phyloP scores from a whole-genome alignment of 1,284 basidiomycete species.

The Rhodotorula glutinis region DNA sequence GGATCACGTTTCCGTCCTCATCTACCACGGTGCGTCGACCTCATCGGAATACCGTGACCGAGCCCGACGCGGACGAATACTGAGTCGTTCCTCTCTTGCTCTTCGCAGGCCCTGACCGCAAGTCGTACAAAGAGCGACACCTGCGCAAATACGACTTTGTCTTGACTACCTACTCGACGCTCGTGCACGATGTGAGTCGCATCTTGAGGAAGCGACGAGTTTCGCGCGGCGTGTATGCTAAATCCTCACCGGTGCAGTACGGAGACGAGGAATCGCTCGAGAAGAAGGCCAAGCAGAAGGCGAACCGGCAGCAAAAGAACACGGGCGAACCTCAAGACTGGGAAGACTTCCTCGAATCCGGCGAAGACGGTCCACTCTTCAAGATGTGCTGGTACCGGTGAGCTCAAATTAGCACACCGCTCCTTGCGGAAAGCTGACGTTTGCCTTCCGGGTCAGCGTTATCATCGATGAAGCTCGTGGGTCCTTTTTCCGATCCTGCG shows the following conservation, averaged over 20 bases:
- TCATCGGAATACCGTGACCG: not conserved
- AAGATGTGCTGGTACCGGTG: conserved; percentile 47
- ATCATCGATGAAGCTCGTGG: conserved; percentile 51
- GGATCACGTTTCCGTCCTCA: conserved; percentile 46
- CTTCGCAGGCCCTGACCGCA: conserved; percentile 41
- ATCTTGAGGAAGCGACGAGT: too few species aligned
- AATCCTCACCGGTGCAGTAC: not conserved
- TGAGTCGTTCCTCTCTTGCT: conserved; percentile 19
- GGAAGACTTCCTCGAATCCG: conserved; percentile 36
- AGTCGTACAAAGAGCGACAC: conserved; percentile 47
- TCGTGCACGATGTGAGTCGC: conserved; percentile 1
- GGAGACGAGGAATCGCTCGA: conserved; percentile 6
- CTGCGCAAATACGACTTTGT: conserved; percentile 48
- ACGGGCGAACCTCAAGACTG: not conserved
- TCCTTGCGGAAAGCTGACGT: not conserved
- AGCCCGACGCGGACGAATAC: too few species aligned
- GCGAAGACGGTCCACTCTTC: conserved; percentile 45
- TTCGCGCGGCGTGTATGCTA: too few species aligned
- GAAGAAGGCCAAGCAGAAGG: not conserved
- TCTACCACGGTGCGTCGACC: conserved; percentile 57
- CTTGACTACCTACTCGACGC: conserved; percentile 27
- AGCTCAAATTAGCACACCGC: too few species aligned
- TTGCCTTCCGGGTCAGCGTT: conserved; percentile 39
- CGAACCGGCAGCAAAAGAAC: conserved; percentile 20
- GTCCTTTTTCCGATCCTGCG: not conserved